Evolutionary conservation across 164 flowering plant species (phyloP).

Genomic region (Pachysandra terminalis): DNA sequence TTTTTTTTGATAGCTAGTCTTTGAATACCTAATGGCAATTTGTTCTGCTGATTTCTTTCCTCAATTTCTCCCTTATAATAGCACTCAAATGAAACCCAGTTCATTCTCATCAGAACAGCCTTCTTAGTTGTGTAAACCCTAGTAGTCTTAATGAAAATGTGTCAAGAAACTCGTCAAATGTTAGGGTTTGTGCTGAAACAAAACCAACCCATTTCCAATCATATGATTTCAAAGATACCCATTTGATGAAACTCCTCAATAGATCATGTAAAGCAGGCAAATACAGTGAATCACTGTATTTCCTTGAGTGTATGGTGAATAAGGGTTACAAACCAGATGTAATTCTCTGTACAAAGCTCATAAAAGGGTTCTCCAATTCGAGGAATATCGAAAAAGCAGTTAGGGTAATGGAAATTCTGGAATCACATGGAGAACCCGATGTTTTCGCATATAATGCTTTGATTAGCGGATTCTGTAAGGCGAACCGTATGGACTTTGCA

Average conservation of each 20-base stretch:
- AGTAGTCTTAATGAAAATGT: conserved; percentile 8
- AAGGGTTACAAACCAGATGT: conserved; percentile 70
- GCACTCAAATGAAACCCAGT: conserved; percentile 24
- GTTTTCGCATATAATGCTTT: conserved; percentile 65
- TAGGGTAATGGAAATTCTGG: conserved; percentile 67
- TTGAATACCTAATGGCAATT: conserved; percentile 27
- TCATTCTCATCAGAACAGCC: conserved; percentile 20
- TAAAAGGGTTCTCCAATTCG: conserved; percentile 52
- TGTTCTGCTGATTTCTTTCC: conserved; percentile 29
- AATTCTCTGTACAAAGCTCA: conserved; percentile 76
- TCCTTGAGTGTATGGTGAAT: conserved; percentile 56
- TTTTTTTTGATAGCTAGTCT: no score
- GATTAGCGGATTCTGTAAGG: conserved; percentile 70
- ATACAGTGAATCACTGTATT: conserved; percentile 52
- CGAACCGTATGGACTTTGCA: conserved; percentile 48
- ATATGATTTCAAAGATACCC: conserved; percentile 46
- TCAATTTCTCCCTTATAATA: conserved; percentile 19
- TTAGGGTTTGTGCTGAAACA: conserved; percentile 30
- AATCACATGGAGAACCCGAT: conserved; percentile 61
- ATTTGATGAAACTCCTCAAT: conserved; percentile 49
- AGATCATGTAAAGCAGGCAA: conserved; percentile 69
- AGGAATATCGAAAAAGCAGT: conserved; percentile 51
- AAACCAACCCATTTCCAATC: conserved; percentile 33
- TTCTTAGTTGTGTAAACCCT: conserved; percentile 24
- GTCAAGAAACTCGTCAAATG: conserved; percentile 19